These are phyloP conservation scores for Ascodesmis nigricans DNA, from an alignment of 495 filamentous ascomycete genomes.

Conservation along the genomic window DNA sequence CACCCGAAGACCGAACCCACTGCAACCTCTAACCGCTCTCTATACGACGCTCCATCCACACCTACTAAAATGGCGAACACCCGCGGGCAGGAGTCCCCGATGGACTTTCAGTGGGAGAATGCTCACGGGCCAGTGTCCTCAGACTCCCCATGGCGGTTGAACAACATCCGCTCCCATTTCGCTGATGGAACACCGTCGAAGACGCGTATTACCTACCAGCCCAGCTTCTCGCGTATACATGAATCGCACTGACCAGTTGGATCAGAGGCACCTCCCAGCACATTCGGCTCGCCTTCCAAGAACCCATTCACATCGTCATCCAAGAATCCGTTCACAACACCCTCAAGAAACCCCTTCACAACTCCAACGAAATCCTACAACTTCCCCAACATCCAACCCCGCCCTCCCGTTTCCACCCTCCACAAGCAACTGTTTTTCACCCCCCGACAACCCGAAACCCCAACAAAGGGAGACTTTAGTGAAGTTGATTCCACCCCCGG, in stretches of 20 bases:
- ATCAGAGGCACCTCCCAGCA: neutral
- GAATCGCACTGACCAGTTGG: neutral
- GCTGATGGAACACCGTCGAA: conserved; percentile 1
- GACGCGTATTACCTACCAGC: neutral
- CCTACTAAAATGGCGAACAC: too few species aligned
- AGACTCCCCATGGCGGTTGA: conserved; percentile 3
- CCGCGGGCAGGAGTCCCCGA: conserved; percentile 8
- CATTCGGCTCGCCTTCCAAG: conserved; percentile 3
- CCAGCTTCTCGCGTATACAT: neutral
- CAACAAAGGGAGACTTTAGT: conserved; percentile 42
- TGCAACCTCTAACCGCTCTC: too few species aligned
- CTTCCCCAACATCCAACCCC: conserved; percentile 19
- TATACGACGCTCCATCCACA: too few species aligned
- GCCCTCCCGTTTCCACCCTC: too few species aligned
- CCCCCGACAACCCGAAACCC: conserved; percentile 55
- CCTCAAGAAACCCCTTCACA: conserved; percentile 21
- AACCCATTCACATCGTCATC: too few species aligned
- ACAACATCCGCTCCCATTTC: neutral
- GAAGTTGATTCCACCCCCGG: conserved; percentile 39
- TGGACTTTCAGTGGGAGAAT: conserved; percentile 10
- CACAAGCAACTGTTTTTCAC: too few species aligned
- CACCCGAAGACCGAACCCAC: too few species aligned
- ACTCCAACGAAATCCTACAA: conserved; percentile 13
- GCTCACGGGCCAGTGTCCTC: neutral
- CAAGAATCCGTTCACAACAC: conserved; percentile 14